Conservation (phyloP, 1,284 basidiomycete species). For the Flammula alnicola region DNA sequence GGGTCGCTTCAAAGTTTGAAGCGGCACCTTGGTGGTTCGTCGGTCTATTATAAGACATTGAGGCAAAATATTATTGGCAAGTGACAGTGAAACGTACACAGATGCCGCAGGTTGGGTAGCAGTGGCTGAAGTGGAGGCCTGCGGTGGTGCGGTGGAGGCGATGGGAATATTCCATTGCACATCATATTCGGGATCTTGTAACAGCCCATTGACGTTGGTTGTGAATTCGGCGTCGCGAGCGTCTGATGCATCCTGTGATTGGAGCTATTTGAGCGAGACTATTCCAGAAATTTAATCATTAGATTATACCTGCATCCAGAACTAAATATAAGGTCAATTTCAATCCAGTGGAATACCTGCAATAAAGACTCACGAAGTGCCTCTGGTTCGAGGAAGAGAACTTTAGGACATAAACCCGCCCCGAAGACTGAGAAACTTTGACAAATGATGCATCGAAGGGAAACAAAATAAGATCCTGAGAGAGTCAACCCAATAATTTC, state of each 20-base stretch:
- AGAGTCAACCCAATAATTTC: neutral
- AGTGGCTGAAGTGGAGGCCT: slow-evolving; percentile 49
- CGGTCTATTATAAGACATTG: slow-evolving; percentile 14
- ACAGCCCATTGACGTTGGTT: slow-evolving; percentile 67
- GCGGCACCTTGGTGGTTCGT: slow-evolving; percentile 11
- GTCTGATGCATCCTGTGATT: slow-evolving; percentile 64
- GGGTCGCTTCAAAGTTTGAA: slow-evolving; percentile 44
- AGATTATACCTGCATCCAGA: slow-evolving; percentile 85
- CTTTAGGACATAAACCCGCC: slow-evolving; percentile 78
- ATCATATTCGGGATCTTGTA: slow-evolving; percentile 65
- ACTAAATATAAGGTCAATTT: slow-evolving; percentile 46
- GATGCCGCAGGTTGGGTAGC: slow-evolving; percentile 28
- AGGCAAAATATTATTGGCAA: slow-evolving; percentile 15
- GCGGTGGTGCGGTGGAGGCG: slow-evolving; percentile 28
- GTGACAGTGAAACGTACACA: slow-evolving; percentile 33
- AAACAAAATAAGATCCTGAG: slow-evolving; percentile 77
- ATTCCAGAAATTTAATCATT: no score
- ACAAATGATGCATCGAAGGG: slow-evolving; percentile 78
- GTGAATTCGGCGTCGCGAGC: slow-evolving; percentile 72
- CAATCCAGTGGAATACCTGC: neutral
- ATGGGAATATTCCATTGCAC: slow-evolving; percentile 57
- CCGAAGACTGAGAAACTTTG: slow-evolving; percentile 65
- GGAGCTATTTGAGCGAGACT: slow-evolving; percentile 2
- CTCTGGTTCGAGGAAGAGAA: slow-evolving; percentile 81
- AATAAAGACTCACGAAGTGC: slow-evolving; percentile 68